These are phyloP conservation scores for Annulohypoxylon moriforme DNA, from an alignment of 495 filamentous ascomycete genomes.

Conservation along the genomic window DNA sequence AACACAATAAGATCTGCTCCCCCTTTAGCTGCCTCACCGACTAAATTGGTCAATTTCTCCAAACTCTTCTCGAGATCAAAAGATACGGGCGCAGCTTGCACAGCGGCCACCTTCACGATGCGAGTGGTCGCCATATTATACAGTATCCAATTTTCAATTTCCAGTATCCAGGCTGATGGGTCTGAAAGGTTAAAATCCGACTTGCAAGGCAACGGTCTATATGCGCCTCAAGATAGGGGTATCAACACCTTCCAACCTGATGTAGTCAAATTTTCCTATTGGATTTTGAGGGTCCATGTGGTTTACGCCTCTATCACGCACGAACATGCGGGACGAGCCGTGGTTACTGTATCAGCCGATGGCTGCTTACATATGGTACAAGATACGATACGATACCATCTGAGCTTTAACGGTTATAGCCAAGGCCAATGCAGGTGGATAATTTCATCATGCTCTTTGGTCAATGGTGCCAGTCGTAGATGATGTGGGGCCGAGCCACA, in stretches of 20 bases:
- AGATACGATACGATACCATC: conserved; percentile 2
- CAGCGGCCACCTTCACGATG: conserved; percentile 50
- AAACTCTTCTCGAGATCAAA: conserved; percentile 56
- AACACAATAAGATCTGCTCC: conserved; percentile 62
- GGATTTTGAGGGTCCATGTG: background rate
- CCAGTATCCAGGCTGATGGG: conserved; percentile 8
- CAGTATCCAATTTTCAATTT: background rate
- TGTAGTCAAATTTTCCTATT: conserved; percentile 11
- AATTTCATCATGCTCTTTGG: conserved; percentile 25
- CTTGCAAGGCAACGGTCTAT: conserved; percentile 14
- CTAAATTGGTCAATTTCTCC: conserved; percentile 52
- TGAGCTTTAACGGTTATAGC: conserved; percentile 21
- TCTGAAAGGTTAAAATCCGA: conserved; percentile 14
- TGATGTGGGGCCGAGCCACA: conserved; percentile 34
- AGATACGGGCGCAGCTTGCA: conserved; percentile 57
- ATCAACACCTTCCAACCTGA: conserved; percentile 6
- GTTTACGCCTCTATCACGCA: conserved; percentile 2
- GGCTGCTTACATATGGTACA: conserved; percentile 7
- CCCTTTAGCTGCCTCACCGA: conserved; percentile 54
- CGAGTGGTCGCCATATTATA: conserved; percentile 38
- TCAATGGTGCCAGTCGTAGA: conserved; percentile 28
- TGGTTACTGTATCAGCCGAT: conserved; percentile 21
- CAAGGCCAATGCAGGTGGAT: conserved; percentile 22
- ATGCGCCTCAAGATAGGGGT: conserved; percentile 10
- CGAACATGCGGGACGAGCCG: conserved; percentile 29